Evolutionary conservation across 2,329 filamentous ascomycete species (phyloP).

Genomic region (Aspergillus aculeatinus): DNA sequence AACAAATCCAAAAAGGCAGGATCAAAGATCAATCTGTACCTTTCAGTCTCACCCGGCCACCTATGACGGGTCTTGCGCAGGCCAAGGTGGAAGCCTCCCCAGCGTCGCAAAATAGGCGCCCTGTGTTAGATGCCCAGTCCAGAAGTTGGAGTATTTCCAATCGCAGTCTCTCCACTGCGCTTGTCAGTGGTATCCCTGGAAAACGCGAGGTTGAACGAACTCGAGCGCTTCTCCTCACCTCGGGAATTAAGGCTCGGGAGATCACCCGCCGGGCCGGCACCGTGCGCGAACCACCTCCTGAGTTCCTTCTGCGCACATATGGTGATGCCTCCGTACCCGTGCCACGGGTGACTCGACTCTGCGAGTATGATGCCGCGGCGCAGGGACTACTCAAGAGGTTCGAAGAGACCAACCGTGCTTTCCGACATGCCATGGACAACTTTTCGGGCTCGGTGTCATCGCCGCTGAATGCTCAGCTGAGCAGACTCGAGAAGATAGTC

Average conservation of each 20-base stretch:
- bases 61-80: constrained; percentile 48
- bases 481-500: constrained; percentile 47
- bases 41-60: constrained; percentile 37
- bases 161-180: constrained; percentile 40
- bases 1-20: constrained; percentile 23
- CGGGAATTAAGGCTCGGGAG: constrained; percentile 86
- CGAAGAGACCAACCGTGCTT: constrained; percentile 44
- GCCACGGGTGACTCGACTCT: constrained; percentile 45
- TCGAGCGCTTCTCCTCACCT: constrained; percentile 72
- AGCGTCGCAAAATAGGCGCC: constrained; percentile 30
- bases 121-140: constrained; percentile 41
- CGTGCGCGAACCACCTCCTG: constrained; percentile 35
- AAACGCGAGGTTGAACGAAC: constrained; percentile 79
- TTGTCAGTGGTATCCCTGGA: constrained; percentile 47
- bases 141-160: constrained; percentile 62
- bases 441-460: constrained; percentile 50
- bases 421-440: constrained; percentile 46
- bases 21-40: constrained; percentile 31
- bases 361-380: constrained; percentile 56
- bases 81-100: constrained; percentile 35
- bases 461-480: constrained; percentile 46
- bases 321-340: constrained; percentile 31
- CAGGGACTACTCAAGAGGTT: constrained; percentile 51
- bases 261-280: constrained; percentile 66
- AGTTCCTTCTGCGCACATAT: constrained; percentile 35